phyloP scores from a whole-genome alignment of 768 basidiomycete species.

The Suillus tomentosus region DNA sequence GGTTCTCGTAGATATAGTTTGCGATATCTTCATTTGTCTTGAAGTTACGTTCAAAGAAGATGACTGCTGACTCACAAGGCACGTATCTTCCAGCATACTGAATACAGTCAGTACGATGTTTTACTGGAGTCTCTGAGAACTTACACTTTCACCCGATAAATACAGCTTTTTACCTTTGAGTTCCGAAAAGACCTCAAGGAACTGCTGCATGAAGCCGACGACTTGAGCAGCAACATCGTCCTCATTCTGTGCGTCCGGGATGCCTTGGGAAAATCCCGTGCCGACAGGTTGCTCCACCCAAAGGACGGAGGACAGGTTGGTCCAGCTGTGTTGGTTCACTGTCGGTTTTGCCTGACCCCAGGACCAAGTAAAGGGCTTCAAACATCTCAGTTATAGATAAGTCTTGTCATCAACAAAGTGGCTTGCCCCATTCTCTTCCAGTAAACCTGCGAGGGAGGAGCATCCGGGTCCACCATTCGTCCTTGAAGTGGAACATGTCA shows the following conservation, averaged over 20 bases:
- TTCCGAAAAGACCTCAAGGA: not conserved
- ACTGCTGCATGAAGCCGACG: not conserved
- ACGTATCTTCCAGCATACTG: not conserved
- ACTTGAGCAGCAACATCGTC: not conserved
- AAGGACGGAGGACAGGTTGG: not conserved
- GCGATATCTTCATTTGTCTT: not conserved
- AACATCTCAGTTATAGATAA: not conserved
- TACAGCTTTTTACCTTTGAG: not conserved
- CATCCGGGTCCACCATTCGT: not conserved
- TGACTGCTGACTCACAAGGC: not conserved
- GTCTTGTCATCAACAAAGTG: not conserved
- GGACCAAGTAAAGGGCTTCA: not conserved
- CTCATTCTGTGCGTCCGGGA: not conserved
- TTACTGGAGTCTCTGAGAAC: not conserved
- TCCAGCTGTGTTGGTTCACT: not conserved
- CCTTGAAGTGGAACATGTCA: not conserved
- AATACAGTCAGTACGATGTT: not conserved
- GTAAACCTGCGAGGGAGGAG: not conserved
- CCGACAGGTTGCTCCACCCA: slow-evolving; percentile 1
- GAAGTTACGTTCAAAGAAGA: no score
- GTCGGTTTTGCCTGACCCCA: not conserved
- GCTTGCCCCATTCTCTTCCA: not conserved
- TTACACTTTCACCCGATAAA: not conserved
- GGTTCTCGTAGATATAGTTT: not conserved
- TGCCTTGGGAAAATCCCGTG: not conserved